A percentile compares a stretch with the other conserved stretches of the same genome.
Conservation (phyloP, 2,329 filamentous ascomycete species). For the Truncatella angustata region DNA sequence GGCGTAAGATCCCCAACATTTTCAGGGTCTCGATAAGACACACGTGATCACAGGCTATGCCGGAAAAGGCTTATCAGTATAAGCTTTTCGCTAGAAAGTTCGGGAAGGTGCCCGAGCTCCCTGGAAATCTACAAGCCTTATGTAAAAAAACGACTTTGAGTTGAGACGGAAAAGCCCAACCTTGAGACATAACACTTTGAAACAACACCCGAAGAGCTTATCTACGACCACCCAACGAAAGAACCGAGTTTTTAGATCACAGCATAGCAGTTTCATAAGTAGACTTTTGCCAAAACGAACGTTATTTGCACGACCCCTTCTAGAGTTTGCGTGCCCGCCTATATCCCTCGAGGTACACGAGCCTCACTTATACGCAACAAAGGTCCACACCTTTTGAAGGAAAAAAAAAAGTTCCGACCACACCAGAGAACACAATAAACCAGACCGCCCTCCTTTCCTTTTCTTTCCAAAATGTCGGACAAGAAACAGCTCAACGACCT, state of each 20-base stretch:
- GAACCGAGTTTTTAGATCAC: too few species aligned
- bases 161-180: background rate
- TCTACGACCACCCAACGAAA: too few species aligned
- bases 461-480: conserved; percentile 44
- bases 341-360: too few species aligned
- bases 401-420: conserved; percentile 3
- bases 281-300: too few species aligned
- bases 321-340: too few species aligned
- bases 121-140: background rate
- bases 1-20: background rate
- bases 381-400: background rate
- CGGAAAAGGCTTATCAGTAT: conserved; percentile 5
- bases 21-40: background rate
- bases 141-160: background rate
- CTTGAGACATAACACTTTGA: background rate
- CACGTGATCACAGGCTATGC: background rate
- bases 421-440: too few species aligned
- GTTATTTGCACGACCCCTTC: too few species aligned
- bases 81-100: conserved; percentile 2
- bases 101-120: conserved; percentile 6
- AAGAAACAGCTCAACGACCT: conserved; percentile 68
- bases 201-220: too few species aligned
- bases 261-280: too few species aligned
- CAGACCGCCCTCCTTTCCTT: too few species aligned
- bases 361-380: background rate